Evolutionary conservation across 345 rosid genomes (phyloP).

Genomic region (Bruguiera parviflora): DNA sequence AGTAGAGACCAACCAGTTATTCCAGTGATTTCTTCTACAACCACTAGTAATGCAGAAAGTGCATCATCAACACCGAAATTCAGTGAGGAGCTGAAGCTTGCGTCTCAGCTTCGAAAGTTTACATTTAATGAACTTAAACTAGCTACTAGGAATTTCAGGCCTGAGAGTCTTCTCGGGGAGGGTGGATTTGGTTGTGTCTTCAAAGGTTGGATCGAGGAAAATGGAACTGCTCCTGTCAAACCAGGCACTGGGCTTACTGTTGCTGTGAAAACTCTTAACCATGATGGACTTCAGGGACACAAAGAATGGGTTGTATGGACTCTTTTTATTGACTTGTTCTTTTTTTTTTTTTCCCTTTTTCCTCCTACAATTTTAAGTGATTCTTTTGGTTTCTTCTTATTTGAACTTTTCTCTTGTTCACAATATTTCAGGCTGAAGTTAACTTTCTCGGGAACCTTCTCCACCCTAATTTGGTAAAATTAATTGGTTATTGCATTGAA

Average conservation of each 20-base stretch:
- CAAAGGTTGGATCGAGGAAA: constrained; percentile 31
- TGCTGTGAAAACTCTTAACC: constrained; percentile 31
- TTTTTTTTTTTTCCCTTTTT: neutral
- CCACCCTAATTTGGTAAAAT: constrained; percentile 30
- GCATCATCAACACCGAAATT: constrained; percentile 23
- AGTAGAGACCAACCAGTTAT: constrained; percentile 16
- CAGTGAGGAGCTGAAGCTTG: constrained; percentile 30
- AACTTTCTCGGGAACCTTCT: constrained; percentile 32
- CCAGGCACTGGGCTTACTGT: constrained; percentile 31
- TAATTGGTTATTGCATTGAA: constrained; percentile 32
- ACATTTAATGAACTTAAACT: constrained; percentile 24
- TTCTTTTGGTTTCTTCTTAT: neutral
- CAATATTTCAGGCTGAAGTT: constrained; percentile 26
- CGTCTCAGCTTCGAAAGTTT: constrained; percentile 26
- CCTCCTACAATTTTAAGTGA: neutral
- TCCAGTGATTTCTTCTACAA: constrained; percentile 21
- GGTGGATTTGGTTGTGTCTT: constrained; percentile 35
- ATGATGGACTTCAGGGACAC: constrained; percentile 33
- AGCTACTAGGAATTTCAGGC: constrained; percentile 31
- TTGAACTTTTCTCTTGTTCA: neutral
- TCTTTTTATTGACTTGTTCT: neutral
- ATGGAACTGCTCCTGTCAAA: constrained; percentile 33
- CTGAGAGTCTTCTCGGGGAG: constrained; percentile 32
- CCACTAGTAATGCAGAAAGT: constrained; percentile 26
- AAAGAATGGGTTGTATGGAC: constrained; percentile 29